These are phyloP conservation scores for Ammopiptanthus mongolicus DNA, from an alignment of 306 rosid species.

Conservation along the genomic window DNA sequence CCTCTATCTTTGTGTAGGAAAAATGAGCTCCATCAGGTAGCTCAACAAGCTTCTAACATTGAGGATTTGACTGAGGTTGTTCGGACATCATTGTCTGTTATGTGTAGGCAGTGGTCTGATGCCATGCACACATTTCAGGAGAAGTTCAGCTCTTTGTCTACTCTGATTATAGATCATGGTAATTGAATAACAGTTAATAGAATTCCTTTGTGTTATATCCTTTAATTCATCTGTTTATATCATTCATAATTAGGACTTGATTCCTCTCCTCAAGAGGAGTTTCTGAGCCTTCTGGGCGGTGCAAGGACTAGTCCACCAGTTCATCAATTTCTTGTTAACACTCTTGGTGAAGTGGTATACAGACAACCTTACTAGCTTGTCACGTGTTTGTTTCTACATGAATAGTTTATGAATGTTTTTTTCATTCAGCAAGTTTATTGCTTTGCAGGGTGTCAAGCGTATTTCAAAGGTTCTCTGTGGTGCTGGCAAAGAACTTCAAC, in stretches of 20 bases:
- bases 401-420: slow-evolving; percentile 7
- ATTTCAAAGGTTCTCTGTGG: slow-evolving; percentile 77
- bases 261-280: slow-evolving; percentile 88
- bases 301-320: slow-evolving; percentile 93
- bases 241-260: slow-evolving; percentile 57
- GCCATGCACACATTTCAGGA: slow-evolving; percentile 81
- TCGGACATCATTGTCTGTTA: slow-evolving; percentile 73
- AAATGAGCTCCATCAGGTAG: slow-evolving; percentile 91
- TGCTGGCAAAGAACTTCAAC: slow-evolving; percentile 95
- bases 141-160: slow-evolving; percentile 78
- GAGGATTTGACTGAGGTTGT: slow-evolving; percentile 87
- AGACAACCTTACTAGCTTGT: slow-evolving; percentile 1
- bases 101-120: slow-evolving; percentile 97
- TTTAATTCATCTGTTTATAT: slow-evolving; percentile 19
- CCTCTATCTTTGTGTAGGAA: slow-evolving; percentile 45
- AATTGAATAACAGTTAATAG: slow-evolving; percentile 21
- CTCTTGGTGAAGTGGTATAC: slow-evolving; percentile 90
- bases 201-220: slow-evolving; percentile 7
- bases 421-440: slow-evolving; percentile 33
- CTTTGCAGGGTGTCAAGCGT: slow-evolving; percentile 80
- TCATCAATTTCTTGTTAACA: slow-evolving; percentile 88
- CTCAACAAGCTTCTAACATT: slow-evolving; percentile 95
- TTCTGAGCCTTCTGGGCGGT: slow-evolving; percentile 92
- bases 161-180: slow-evolving; percentile 76
- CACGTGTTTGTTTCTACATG: slow-evolving; percentile 17